Base-by-base conservation (phyloP, 2,329 filamentous ascomycete genomes). In the Madurella mycetomatis region DNA sequence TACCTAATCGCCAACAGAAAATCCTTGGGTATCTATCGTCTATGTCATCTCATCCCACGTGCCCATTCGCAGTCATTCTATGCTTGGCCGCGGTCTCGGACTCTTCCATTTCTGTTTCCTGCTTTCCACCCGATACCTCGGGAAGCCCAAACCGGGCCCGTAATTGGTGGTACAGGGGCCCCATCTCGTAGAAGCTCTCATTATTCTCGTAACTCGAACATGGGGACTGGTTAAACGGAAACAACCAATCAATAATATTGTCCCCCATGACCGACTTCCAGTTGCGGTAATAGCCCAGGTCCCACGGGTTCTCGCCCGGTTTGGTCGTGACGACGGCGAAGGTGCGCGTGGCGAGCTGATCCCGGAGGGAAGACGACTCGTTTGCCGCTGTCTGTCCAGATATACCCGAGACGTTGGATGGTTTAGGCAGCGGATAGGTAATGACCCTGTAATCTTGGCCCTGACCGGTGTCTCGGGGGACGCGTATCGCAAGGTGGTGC, bases 251-350 rank as follows among this genome's bases (percentile, higher is more conserved):
- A 13, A 86, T 57, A 2, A 84, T 60, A 17, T 73, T 81, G 45
- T 79, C 72, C 0, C 92, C 92, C 85, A 99, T 90, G 19, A 96
- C 82, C 13, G 86, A 80, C 60, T 83, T 82, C 72, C 91, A 86
- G 65, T 97, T 97, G 30, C 76, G 72, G 58, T 80, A 76, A 9
- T 73, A 72, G 1, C 88, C 89, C 1, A 94, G 73, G 63, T 95
- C 83, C 85, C 90, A 99, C 0, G 90, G 90, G 62, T 96, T 96
- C 62, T 94, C 86, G 9, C 88, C 86, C 0, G 82, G 79, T 2
- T 83, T 75, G 0, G 87, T 89, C 57, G 82, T 79, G 1, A 96
- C 75, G 41, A 97, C 86, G 12, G 89, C 90, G 67, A 95, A 97
- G 11, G 82, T 87, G 30, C 85, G 81, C 5, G 73, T 76, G 19